phyloP scores from a whole-genome alignment of 345 rosid species.

The Citrus unshiu region DNA sequence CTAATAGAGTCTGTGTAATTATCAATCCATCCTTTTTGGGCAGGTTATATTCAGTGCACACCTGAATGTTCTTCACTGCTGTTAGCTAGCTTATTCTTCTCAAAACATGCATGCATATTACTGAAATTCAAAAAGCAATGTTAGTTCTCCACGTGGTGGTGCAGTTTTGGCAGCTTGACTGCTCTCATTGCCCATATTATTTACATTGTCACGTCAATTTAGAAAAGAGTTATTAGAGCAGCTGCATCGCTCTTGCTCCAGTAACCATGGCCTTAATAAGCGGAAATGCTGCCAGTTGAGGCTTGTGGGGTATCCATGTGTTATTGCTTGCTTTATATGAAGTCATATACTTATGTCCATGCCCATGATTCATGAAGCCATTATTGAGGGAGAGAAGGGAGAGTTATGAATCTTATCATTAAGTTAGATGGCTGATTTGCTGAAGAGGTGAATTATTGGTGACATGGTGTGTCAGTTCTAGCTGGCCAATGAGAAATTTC shows the following conservation, averaged over 20 bases:
- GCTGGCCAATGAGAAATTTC: conserved; percentile 22
- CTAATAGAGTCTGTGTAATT: conserved; percentile 25
- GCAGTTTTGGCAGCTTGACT: not conserved
- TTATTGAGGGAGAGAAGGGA: not conserved
- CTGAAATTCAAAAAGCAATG: not conserved
- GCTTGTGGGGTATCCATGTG: not conserved
- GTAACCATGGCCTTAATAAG: not conserved
- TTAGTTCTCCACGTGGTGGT: not conserved
- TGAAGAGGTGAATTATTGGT: not conserved
- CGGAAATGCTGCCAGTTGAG: not conserved
- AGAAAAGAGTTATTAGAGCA: not conserved
- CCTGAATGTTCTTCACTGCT: not conserved
- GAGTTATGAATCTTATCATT: not conserved
- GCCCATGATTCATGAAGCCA: not conserved
- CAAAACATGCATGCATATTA: not conserved
- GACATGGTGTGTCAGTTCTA: not conserved
- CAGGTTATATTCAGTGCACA: not conserved
- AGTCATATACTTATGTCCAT: not conserved
- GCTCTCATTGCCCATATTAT: too few species aligned
- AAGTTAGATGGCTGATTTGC: too few species aligned
- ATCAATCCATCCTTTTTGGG: conserved; percentile 18
- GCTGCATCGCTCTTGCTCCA: not conserved
- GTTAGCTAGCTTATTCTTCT: not conserved
- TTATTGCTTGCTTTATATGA: not conserved
- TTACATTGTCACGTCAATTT: too few species aligned